Conservation (phyloP, 2,329 filamentous ascomycete genomes). For the Neopestalotiopsis clavispora region DNA sequence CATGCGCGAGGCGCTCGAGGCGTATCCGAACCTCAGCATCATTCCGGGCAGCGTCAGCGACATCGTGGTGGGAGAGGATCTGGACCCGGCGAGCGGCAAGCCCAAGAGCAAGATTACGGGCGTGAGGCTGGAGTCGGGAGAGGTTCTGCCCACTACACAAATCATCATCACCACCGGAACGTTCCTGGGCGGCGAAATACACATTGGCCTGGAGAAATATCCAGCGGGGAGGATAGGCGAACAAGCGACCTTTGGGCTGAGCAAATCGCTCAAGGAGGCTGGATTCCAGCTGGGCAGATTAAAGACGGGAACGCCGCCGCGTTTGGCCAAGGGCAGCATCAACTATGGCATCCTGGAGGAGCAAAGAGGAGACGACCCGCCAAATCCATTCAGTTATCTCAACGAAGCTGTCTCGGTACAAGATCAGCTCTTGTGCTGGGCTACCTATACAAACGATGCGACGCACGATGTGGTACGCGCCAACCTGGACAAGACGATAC, state of each 20-base stretch:
- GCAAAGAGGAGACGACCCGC: slow-evolving; percentile 84
- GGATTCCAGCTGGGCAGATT: slow-evolving; percentile 88
- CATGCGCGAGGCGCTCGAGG: slow-evolving; percentile 84
- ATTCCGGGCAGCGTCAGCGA: slow-evolving; percentile 90
- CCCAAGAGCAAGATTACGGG: slow-evolving; percentile 78
- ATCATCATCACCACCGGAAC: slow-evolving; percentile 97
- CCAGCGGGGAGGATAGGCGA: slow-evolving; percentile 94
- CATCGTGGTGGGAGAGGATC: slow-evolving; percentile 74
- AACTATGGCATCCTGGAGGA: slow-evolving; percentile 73
- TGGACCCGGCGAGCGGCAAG: slow-evolving; percentile 46
- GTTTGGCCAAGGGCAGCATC: slow-evolving; percentile 82
- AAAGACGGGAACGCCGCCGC: slow-evolving; percentile 94
- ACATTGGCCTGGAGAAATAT: slow-evolving; percentile 84
- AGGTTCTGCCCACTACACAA: slow-evolving; percentile 77
- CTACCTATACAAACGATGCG: slow-evolving; percentile 82
- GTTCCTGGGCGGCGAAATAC: slow-evolving; percentile 94
- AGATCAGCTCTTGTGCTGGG: slow-evolving; percentile 84
- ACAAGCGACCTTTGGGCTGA: slow-evolving; percentile 88
- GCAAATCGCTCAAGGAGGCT: slow-evolving; percentile 85
- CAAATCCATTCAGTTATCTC: slow-evolving; percentile 89
- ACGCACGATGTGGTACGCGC: slow-evolving; percentile 84
- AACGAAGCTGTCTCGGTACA: slow-evolving; percentile 79
- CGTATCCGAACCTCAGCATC: slow-evolving; percentile 79
- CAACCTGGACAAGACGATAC: slow-evolving; percentile 94
- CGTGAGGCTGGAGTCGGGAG: slow-evolving; percentile 84